phyloP scores from a whole-genome alignment of 805 yeast genomes.

The Pichia californica region DNA sequence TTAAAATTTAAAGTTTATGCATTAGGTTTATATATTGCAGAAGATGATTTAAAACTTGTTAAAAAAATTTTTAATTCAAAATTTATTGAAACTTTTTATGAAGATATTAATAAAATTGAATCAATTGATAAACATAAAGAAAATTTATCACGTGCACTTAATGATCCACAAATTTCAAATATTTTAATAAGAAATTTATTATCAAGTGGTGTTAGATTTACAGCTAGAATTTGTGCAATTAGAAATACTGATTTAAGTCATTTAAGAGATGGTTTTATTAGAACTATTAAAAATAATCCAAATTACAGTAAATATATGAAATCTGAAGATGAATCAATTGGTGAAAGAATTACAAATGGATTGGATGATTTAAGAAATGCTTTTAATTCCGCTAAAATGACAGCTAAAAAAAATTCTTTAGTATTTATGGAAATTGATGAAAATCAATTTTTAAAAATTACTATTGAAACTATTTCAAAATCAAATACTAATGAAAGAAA shows the following conservation, averaged over 20 bases:
- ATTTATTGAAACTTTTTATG: constrained; percentile 31
- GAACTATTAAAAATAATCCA: constrained; percentile 67
- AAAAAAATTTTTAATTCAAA: constrained; percentile 38
- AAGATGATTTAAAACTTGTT: constrained; percentile 43
- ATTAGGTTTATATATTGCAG: constrained; percentile 71
- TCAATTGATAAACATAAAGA: constrained; percentile 28
- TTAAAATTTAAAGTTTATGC: constrained; percentile 80
- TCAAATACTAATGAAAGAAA: constrained; percentile 9
- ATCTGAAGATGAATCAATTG: constrained; percentile 37
- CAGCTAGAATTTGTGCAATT: constrained; percentile 76
- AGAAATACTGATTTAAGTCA: constrained; percentile 90
- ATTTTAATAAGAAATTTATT: constrained; percentile 51
- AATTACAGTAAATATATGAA: constrained; percentile 43
- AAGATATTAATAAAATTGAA: constrained; percentile 10
- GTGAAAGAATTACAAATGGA: constrained; percentile 35
- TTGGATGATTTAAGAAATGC: constrained; percentile 57
- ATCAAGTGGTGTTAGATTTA: constrained; percentile 52
- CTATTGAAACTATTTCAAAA: constrained; percentile 6
- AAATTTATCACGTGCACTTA: constrained; percentile 37
- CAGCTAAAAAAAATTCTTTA: constrained; percentile 70
- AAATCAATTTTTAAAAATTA: constrained; percentile 41
- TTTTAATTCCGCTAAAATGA: constrained; percentile 51
- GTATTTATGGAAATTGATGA: constrained; percentile 49
- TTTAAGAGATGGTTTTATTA: constrained; percentile 80
- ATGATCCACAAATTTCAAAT: constrained; percentile 46